phyloP scores from a whole-genome alignment of 2,329 filamentous ascomycete genomes.

The Sordariomycetes sp. region DNA sequence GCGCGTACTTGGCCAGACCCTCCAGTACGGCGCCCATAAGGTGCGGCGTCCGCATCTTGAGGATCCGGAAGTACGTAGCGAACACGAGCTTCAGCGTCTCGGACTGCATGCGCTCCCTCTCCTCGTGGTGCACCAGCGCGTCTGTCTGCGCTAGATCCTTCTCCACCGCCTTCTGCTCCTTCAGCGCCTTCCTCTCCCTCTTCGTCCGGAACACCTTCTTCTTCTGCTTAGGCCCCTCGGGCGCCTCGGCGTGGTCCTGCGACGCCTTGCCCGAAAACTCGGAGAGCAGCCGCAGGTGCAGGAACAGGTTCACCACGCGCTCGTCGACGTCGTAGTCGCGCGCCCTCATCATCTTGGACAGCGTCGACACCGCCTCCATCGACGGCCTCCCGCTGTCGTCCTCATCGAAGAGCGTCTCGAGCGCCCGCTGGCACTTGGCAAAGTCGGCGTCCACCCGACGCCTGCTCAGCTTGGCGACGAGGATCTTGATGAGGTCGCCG shows the following conservation, averaged over 20 bases:
- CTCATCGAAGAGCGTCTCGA: conserved; percentile 71
- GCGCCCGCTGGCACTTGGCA: conserved; percentile 59
- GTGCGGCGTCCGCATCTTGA: conserved; percentile 68
- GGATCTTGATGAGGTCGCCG: conserved; percentile 70
- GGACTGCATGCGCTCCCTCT: conserved; percentile 84
- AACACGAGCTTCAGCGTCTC: conserved; percentile 96
- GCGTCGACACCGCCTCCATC: conserved; percentile 69
- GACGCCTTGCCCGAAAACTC: conserved; percentile 82
- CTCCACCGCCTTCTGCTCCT: conserved; percentile 76
- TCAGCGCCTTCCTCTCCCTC: conserved; percentile 65
- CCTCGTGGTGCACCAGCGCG: conserved; percentile 80
- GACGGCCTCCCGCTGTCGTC: conserved; percentile 86
- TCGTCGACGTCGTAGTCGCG: conserved; percentile 75
- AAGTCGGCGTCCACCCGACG: conserved; percentile 63
- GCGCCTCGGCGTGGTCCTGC: conserved; percentile 55
- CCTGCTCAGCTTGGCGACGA: conserved; percentile 71
- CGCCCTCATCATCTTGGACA: conserved; percentile 92
- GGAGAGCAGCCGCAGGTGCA: conserved; percentile 75
- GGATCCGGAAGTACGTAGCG: conserved; percentile 83
- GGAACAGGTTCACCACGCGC: conserved; percentile 76
- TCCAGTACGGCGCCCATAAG: conserved; percentile 97
- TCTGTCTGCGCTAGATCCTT: conserved; percentile 92
- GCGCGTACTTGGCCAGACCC: conserved; percentile 83
- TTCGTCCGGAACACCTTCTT: conserved; percentile 85
- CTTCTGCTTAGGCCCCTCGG: conserved; percentile 49